Evolutionary conservation across 2,329 filamentous ascomycete genomes (phyloP).

Genomic region (Pezicula neosporulosa): DNA sequence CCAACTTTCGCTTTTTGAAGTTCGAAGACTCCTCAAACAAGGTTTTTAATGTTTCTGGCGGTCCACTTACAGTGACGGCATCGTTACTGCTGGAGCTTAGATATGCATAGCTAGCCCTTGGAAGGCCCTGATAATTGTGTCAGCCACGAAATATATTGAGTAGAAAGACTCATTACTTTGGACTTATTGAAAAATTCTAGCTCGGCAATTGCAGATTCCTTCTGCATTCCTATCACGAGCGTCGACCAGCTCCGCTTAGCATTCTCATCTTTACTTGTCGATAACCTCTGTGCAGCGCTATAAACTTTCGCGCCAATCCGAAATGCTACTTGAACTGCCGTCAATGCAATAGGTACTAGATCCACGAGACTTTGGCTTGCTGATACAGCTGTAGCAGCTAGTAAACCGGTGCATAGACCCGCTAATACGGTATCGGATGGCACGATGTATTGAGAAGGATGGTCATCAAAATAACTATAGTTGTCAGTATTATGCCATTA

Average conservation of each 20-base stretch:
- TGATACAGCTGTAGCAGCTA: constrained; percentile 24
- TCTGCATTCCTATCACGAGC: constrained; percentile 3
- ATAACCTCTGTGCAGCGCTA: not conserved
- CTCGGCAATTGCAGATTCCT: not conserved
- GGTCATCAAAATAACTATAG: too few species aligned
- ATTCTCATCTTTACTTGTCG: not conserved
- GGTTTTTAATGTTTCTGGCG: not conserved
- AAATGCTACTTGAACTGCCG: constrained; percentile 22
- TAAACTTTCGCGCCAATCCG: constrained; percentile 14
- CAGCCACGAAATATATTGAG: not conserved
- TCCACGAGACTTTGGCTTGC: constrained; percentile 18
- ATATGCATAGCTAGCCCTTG: not conserved
- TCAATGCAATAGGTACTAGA: constrained; percentile 21
- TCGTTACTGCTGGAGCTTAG: too few species aligned
- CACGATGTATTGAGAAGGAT: too few species aligned
- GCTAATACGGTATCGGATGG: too few species aligned
- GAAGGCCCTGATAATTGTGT: constrained; percentile 1
- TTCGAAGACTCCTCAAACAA: constrained; percentile 1
- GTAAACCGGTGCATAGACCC: constrained; percentile 24
- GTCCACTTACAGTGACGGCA: constrained; percentile 3
- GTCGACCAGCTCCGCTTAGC: constrained; percentile 1
- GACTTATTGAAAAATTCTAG: not conserved
- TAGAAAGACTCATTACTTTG: not conserved
- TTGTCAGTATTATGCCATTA: too few species aligned
- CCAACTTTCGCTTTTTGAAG: not conserved